A percentile compares a stretch with the other conserved stretches of the same genome.
These are phyloP conservation scores for Saturnispora halmiae DNA, from an alignment of 805 yeast species.

Conservation along the genomic window DNA sequence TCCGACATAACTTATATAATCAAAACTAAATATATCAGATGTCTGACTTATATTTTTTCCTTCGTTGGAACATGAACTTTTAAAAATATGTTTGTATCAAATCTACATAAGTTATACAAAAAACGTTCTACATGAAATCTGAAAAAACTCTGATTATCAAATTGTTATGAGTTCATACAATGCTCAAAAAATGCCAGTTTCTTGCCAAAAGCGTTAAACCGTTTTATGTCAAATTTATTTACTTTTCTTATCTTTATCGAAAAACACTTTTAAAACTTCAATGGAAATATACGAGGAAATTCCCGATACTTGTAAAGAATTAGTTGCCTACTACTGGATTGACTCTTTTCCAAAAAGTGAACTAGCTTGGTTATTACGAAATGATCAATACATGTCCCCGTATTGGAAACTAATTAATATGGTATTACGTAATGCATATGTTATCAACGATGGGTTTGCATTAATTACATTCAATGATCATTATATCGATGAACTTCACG, in stretches of 20 bases:
- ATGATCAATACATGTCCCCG: constrained; percentile 1
- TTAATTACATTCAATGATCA: neutral
- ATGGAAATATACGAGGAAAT: constrained; percentile 5
- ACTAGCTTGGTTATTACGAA: constrained; percentile 4
- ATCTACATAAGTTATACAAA: no score
- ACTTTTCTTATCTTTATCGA: no score
- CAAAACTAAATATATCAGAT: no score
- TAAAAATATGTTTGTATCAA: no score
- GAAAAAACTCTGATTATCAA: no score
- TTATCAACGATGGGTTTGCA: constrained; percentile 1
- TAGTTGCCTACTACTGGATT: constrained; percentile 1
- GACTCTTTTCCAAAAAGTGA: neutral
- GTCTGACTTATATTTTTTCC: neutral
- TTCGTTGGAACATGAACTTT: no score
- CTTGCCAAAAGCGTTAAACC: no score
- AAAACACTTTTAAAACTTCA: neutral
- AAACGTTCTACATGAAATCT: no score
- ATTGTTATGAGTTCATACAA: no score
- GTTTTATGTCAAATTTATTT: no score
- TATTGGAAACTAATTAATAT: constrained; percentile 4
- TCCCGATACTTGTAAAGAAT: constrained; percentile 1
- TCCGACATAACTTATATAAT: no score
- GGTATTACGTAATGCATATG: constrained; percentile 2
- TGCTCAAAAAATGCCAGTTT: no score
- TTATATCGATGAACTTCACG: constrained; percentile 3